Evolutionary conservation across 2,329 filamentous ascomycete species (phyloP).

Genomic region (Xylaria sp.): DNA sequence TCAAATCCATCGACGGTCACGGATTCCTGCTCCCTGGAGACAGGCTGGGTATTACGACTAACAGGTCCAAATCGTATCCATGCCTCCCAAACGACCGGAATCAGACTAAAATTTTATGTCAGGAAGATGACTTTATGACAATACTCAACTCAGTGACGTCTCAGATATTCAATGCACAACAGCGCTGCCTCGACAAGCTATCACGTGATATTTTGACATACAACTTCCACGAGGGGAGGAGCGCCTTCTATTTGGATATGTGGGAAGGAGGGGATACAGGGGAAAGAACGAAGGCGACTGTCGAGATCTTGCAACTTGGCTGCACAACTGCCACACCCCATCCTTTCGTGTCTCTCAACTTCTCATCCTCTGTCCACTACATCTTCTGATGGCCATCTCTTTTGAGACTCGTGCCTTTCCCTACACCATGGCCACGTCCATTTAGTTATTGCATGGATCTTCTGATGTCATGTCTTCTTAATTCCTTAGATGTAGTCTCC

Average conservation of each 20-base stretch:
- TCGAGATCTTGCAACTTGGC: background rate
- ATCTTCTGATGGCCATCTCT: background rate
- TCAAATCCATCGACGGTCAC: background rate
- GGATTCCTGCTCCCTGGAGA: background rate
- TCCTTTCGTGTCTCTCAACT: no score
- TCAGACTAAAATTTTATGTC: background rate
- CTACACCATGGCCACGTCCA: background rate
- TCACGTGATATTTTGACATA: conserved; percentile 24
- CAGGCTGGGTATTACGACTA: background rate
- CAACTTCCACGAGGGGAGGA: conserved; percentile 14
- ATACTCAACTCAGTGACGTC: background rate
- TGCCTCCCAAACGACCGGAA: background rate
- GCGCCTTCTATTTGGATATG: background rate
- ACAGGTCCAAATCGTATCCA: background rate
- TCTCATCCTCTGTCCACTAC: background rate
- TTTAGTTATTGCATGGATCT: background rate
- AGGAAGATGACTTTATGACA: background rate
- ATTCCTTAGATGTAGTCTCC: background rate
- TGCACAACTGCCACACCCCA: background rate
- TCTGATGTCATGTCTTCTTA: background rate
- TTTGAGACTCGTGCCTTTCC: background rate
- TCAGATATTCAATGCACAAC: background rate
- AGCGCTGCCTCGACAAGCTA: background rate
- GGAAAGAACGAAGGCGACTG: conserved; percentile 7
- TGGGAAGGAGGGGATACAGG: conserved; percentile 6